These are phyloP conservation scores for Simplicillium sp. DNA, from an alignment of 2,329 filamentous ascomycete species.

Conservation along the genomic window DNA sequence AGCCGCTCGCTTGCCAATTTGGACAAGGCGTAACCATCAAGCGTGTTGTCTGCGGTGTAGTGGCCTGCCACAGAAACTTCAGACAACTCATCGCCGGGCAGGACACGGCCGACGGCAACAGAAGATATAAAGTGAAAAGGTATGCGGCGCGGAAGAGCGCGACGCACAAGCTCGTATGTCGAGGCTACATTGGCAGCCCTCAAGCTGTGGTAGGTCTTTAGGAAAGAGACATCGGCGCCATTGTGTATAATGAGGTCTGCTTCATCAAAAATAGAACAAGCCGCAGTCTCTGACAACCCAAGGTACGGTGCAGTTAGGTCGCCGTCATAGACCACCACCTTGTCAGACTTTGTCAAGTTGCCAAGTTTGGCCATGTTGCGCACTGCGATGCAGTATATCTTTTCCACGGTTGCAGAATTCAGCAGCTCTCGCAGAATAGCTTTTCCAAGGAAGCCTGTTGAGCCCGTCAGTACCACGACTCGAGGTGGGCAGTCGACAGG, in stretches of 20 bases:
- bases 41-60: too few species aligned
- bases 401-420: slow-evolving; percentile 15
- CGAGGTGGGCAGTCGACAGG: too few species aligned
- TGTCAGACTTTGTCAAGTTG: slow-evolving; percentile 11
- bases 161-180: slow-evolving; percentile 16
- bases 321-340: slow-evolving; percentile 24
- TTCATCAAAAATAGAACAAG: slow-evolving; percentile 15
- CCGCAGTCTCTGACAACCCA: slow-evolving; percentile 23
- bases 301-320: slow-evolving; percentile 23
- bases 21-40: slow-evolving; percentile 21
- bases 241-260: slow-evolving; percentile 41
- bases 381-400: slow-evolving; percentile 36
- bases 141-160: slow-evolving; percentile 9
- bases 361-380: slow-evolving; percentile 11
- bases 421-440: slow-evolving; percentile 26
- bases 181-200: slow-evolving; percentile 18
- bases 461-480: slow-evolving; percentile 27
- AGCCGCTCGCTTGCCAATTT: slow-evolving; percentile 24
- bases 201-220: slow-evolving; percentile 20
- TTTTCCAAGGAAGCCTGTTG: slow-evolving; percentile 30
- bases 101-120: slow-evolving; percentile 9
- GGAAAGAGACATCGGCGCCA: slow-evolving; percentile 24
- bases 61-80: too few species aligned
- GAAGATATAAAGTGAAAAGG: slow-evolving; percentile 29
- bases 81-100: slow-evolving; percentile 9